Evolutionary conservation across 305 asterid genomes (phyloP).

Genomic region (Fraxinus latifolia): DNA sequence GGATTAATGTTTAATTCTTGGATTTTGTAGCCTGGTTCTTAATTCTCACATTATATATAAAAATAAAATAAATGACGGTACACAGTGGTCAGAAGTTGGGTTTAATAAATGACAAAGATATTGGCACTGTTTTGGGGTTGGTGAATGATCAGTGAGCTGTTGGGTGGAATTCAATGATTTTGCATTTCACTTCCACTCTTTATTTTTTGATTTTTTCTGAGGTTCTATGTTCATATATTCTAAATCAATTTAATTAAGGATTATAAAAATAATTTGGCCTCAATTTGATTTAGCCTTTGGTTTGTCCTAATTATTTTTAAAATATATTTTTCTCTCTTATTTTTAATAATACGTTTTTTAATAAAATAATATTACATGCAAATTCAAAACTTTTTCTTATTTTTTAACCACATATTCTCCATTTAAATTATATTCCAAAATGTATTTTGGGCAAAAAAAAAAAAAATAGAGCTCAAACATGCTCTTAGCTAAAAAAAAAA

Average conservation of each 20-base stretch:
- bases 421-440: no score
- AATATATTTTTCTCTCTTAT: no score
- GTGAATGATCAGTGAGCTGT: constrained; percentile 29
- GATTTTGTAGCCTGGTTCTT: no score
- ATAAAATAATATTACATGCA: no score
- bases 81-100: constrained; percentile 3
- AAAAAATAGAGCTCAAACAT: no score
- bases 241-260: background rate
- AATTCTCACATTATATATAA: background rate
- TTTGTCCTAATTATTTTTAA: no score
- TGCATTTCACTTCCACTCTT: constrained; percentile 28
- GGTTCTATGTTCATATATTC: constrained; percentile 19
- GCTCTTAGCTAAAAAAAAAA: no score
- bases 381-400: no score
- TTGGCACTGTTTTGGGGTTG: constrained; percentile 25
- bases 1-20: constrained; percentile 5
- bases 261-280: background rate
- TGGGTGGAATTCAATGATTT: constrained; percentile 45
- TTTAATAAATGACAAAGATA: constrained; percentile 37
- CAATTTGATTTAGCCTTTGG: no score
- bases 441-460: no score
- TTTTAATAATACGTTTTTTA: no score
- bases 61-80: constrained; percentile 18
- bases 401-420: no score
- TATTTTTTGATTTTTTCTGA: background rate